A percentile compares a stretch with the other conserved stretches of the same genome.
Evolutionary conservation across 2,329 filamentous ascomycete species (phyloP).

Genomic region (Fusarium falciforme): DNA sequence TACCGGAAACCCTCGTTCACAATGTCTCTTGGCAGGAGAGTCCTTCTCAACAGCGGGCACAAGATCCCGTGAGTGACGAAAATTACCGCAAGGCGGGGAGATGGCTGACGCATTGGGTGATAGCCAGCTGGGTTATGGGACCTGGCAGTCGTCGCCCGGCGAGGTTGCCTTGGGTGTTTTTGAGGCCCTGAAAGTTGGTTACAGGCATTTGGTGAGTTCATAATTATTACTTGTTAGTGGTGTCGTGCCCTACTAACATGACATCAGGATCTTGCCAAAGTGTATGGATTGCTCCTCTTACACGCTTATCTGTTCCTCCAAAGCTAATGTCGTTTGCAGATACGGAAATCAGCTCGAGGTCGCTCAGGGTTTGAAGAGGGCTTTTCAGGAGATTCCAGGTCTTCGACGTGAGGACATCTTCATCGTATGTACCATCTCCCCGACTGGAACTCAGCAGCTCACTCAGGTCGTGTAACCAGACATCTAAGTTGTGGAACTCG

Average conservation of each 20-base stretch:
- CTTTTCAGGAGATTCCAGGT: not conserved
- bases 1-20: not conserved
- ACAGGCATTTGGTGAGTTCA: not conserved
- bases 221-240: not conserved
- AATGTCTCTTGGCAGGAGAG: not conserved
- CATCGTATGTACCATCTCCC: not conserved
- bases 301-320: too few relatives aligned
- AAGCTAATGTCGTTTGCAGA: not conserved
- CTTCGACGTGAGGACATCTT: not conserved
- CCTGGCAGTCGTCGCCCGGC: slow-evolving; percentile 6
- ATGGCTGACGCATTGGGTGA: not conserved
- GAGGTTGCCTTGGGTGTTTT: slow-evolving; percentile 1
- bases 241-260: not conserved
- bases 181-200: slow-evolving; percentile 7
- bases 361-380: not conserved
- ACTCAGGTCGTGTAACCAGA: not conserved
- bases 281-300: not conserved
- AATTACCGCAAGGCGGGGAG: not conserved
- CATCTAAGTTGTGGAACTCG: not conserved
- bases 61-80: not conserved
- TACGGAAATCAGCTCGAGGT: not conserved
- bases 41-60: not conserved
- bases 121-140: slow-evolving; percentile 7
- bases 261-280: not conserved
- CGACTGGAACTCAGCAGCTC: not conserved